phyloP scores from a whole-genome alignment of 1,284 basidiomycete species.

The Microbotryum lychnidis-dioicae region DNA sequence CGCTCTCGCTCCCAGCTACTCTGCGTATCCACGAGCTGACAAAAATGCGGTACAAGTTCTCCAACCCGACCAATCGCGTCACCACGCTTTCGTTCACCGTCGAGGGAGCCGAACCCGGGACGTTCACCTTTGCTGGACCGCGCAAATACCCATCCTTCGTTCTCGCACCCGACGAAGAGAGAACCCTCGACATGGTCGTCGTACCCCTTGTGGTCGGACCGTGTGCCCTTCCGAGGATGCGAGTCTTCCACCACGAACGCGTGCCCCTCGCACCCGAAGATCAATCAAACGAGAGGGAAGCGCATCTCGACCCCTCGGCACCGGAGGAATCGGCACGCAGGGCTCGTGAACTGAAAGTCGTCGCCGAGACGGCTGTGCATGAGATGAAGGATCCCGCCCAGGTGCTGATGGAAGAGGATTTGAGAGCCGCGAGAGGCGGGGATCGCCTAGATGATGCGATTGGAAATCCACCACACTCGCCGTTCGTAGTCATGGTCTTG shows the following conservation, averaged over 20 bases:
- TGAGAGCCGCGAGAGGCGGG: too few relatives aligned
- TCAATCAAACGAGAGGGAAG: not conserved
- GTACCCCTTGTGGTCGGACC: constrained; percentile 14
- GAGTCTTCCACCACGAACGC: constrained; percentile 17
- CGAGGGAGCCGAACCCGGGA: constrained; percentile 49
- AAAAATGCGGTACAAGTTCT: constrained; percentile 48
- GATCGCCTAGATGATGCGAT: too few relatives aligned
- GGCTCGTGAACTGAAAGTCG: too few relatives aligned
- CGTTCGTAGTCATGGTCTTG: too few relatives aligned
- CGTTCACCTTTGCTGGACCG: constrained; percentile 62
- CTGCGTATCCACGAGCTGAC: not conserved
- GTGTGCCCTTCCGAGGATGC: constrained; percentile 13
- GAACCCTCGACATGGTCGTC: constrained; percentile 4
- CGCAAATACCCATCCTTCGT: constrained; percentile 56
- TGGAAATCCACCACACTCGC: too few relatives aligned
- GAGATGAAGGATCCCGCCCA: too few relatives aligned
- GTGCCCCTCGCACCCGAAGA: not conserved
- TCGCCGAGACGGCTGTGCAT: too few relatives aligned
- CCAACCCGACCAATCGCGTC: constrained; percentile 41
- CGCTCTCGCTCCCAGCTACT: constrained; percentile 38
- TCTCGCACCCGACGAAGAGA: constrained; percentile 53
- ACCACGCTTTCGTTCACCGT: constrained; percentile 58
- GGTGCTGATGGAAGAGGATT: too few relatives aligned
- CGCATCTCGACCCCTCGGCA: not conserved
- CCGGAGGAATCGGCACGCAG: not conserved